A percentile compares a stretch with the other conserved stretches of the same genome.
Conservation (phyloP, 805 yeast genomes). For the Wickerhamomyces sydowiorum region DNA sequence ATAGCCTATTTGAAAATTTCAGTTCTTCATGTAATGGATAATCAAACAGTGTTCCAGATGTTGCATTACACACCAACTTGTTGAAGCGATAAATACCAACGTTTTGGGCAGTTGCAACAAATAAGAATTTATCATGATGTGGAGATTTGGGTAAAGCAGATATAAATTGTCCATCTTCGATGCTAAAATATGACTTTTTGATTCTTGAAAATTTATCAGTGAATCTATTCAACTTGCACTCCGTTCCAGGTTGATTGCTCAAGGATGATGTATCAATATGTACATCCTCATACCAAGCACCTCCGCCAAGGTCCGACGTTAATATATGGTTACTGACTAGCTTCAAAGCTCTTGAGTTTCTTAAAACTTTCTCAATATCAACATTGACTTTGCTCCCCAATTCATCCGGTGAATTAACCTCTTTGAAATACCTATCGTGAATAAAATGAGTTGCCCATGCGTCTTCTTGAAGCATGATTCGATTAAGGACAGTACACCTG, state of each 20-base stretch:
- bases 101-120: constrained; percentile 39
- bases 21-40: constrained; percentile 16
- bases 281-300: constrained; percentile 26
- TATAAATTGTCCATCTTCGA: background rate
- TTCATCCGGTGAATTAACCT: constrained; percentile 42
- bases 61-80: constrained; percentile 41
- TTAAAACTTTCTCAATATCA: constrained; percentile 25
- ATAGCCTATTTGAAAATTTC: constrained; percentile 20
- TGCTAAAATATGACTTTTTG: constrained; percentile 8
- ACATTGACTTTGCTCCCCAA: constrained; percentile 36
- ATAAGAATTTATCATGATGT: constrained; percentile 25
- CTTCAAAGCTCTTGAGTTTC: constrained; percentile 37
- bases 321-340: constrained; percentile 32
- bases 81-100: constrained; percentile 41
- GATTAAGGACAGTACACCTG: constrained; percentile 23
- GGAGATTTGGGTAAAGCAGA: constrained; percentile 9
- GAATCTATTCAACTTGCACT: constrained; percentile 11
- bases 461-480: constrained; percentile 37
- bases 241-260: constrained; percentile 1
- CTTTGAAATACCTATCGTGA: constrained; percentile 34
- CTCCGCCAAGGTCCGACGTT: constrained; percentile 35
- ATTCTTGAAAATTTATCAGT: constrained; percentile 21
- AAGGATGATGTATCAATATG: constrained; percentile 19
- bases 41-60: constrained; percentile 38
- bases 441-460: constrained; percentile 50